These are phyloP conservation scores for Coriolopsis trogii DNA, from an alignment of 1,284 basidiomycete species.

Conservation along the genomic window DNA sequence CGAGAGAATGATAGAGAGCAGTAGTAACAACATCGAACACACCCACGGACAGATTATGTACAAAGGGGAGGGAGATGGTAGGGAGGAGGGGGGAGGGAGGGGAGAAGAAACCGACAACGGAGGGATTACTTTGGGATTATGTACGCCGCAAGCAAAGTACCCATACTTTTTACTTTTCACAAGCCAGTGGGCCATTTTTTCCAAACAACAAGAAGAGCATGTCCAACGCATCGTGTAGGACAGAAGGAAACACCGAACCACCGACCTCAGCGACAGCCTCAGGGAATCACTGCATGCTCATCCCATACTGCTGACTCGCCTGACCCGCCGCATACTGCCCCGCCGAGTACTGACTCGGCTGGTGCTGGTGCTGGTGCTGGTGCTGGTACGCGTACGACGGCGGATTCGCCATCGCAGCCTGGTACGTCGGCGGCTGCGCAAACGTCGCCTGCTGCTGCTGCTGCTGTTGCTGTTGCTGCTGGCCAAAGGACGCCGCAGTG, in stretches of 20 bases:
- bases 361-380: background rate
- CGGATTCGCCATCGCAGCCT: constrained; percentile 51
- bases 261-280: background rate
- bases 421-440: constrained; percentile 39
- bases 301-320: constrained; percentile 13
- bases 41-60: too few species aligned
- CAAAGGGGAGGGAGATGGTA: too few species aligned
- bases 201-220: too few species aligned
- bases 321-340: constrained; percentile 18
- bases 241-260: background rate
- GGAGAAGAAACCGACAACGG: too few species aligned
- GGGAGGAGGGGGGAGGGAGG: too few species aligned
- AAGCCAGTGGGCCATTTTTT: too few species aligned
- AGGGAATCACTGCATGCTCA: constrained; percentile 18
- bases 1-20: background rate
- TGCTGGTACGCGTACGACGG: constrained; percentile 37
- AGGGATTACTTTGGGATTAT: too few species aligned
- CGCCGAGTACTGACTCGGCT: constrained; percentile 5
- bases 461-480: constrained; percentile 7
- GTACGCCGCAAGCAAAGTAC: too few species aligned
- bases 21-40: background rate
- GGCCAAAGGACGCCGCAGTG: constrained; percentile 20
- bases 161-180: too few species aligned
- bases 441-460: constrained; percentile 10
- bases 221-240: too few species aligned